Base-by-base conservation (phyloP, 2,329 filamentous ascomycete genomes). In the Capronia coronata region DNA sequence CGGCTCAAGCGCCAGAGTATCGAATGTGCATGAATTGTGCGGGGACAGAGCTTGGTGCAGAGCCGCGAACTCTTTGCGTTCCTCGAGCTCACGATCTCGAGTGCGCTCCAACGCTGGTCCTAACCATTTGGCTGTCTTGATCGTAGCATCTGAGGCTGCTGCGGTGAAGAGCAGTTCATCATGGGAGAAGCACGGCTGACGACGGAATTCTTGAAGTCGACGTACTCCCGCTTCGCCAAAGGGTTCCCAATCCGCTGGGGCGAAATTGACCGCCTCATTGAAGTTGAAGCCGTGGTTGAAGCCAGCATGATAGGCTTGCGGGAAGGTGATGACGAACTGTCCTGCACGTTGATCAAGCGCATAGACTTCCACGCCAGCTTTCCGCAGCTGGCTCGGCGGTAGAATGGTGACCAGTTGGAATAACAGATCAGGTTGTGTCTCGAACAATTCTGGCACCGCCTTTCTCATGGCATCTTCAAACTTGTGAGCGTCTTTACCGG, bases 231-330 rank as follows among this genome's bases (percentile, higher is more conserved):
- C 78, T 48, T 91, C 82, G 1, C 93, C 93, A 64, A 83, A 94
- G 0, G 89, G 88, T 63, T 98, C 93, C 93, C 93, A 98, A 61
- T 98, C 93, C 22, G 75, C 77, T 0, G 93, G 93, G 0, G 93
- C 93, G 69, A 98, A 98, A 65, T 98, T 98, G 60, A 98, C 93
- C 3, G 93, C 93, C 67, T 98, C 93, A 61, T 98, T 98, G 68
- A 96, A 94, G 65, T 98, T 98, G 73, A 98, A 98, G 0, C 86
- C 93, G 62, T 98, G 93, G 62, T 98, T 98, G 71, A 98, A 98
- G 0, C 93, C 93, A 4, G 93, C 91, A 65, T 98, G 93, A 61
- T 97, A 98, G 0, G 93, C 93, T 65, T 95, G 87, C 0, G 93
- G 93, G 61, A 96, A 98, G 0, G 93, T 98, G 56, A 98, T 83